phyloP scores from a whole-genome alignment of 768 basidiomycete genomes.

The Russula earlei region DNA sequence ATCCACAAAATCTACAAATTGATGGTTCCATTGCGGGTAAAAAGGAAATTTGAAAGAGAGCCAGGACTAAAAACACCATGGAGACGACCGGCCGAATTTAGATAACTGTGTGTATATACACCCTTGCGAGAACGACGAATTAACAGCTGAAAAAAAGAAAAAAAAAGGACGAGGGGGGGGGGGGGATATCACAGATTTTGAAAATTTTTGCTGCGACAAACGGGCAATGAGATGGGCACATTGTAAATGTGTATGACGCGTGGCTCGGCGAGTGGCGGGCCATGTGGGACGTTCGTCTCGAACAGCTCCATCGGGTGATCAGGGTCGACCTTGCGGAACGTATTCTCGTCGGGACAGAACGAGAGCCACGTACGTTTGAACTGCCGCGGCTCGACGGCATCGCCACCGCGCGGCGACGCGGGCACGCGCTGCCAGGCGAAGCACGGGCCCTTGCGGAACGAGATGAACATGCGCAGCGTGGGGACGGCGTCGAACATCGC shows the following conservation, averaged over 20 bases:
- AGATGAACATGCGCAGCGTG: conserved; percentile 15
- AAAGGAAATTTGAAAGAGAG: not conserved
- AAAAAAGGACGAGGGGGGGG: too few species aligned
- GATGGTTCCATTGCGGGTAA: too few species aligned
- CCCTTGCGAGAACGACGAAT: too few species aligned
- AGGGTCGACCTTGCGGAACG: conserved; percentile 10
- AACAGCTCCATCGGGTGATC: conserved; percentile 6
- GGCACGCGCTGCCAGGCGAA: conserved; percentile 8
- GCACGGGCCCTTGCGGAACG: conserved; percentile 9
- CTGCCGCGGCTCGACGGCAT: too few species aligned
- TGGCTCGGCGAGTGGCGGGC: conserved; percentile 11
- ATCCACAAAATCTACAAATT: not conserved
- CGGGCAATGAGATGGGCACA: not conserved
- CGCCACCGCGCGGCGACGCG: too few species aligned
- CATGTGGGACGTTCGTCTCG: conserved; percentile 1
- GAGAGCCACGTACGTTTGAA: too few species aligned
- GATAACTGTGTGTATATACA: too few species aligned
- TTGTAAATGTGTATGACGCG: not conserved
- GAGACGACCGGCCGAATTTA: not conserved
- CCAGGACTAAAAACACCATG: too few species aligned
- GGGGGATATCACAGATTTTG: too few species aligned
- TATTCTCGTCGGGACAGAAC: not conserved
- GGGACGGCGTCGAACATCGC: conserved; percentile 12
- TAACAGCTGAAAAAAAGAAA: not conserved
- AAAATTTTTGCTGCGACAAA: too few species aligned